phyloP scores from a whole-genome alignment of 352 stramenopile species.

The Globisporangium camurandrum region DNA sequence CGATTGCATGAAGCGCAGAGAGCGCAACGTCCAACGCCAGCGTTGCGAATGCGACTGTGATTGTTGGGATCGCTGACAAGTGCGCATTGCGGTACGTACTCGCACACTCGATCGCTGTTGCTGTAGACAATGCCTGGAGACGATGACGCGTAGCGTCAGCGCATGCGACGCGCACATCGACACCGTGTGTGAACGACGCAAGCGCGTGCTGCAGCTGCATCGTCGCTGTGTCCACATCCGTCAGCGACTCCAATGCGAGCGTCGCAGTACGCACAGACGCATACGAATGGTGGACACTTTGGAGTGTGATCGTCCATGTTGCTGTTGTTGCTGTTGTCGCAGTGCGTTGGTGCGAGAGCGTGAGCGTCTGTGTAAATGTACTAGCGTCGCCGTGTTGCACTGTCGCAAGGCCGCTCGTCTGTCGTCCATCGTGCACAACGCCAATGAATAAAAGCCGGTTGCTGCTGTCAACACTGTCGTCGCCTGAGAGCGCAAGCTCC shows the following conservation, averaged over 20 bases:
- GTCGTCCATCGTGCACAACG: conserved; percentile 6
- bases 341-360: background rate
- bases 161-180: background rate
- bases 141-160: too few species aligned
- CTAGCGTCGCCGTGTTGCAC: background rate
- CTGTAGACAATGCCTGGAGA: background rate
- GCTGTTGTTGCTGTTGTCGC: background rate
- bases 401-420: background rate
- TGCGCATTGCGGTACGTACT: conserved; percentile 2
- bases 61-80: background rate
- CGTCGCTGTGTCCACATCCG: background rate
- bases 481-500: conserved; percentile 13
- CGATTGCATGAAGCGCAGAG: background rate
- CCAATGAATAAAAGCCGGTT: conserved; percentile 20
- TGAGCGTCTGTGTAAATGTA: conserved; percentile 9
- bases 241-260: conserved; percentile 1
- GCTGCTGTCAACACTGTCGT: conserved; percentile 5
- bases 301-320: background rate
- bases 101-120: background rate
- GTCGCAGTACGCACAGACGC: background rate
- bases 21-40: background rate
- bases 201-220: conserved; percentile 4
- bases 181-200: background rate
- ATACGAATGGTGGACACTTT: conserved; percentile 9
- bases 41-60: background rate